A percentile compares a stretch with the other conserved stretches of the same genome.
Evolutionary conservation across 2,329 filamentous ascomycete species (phyloP).

Genomic region (Talaromyces sp.): DNA sequence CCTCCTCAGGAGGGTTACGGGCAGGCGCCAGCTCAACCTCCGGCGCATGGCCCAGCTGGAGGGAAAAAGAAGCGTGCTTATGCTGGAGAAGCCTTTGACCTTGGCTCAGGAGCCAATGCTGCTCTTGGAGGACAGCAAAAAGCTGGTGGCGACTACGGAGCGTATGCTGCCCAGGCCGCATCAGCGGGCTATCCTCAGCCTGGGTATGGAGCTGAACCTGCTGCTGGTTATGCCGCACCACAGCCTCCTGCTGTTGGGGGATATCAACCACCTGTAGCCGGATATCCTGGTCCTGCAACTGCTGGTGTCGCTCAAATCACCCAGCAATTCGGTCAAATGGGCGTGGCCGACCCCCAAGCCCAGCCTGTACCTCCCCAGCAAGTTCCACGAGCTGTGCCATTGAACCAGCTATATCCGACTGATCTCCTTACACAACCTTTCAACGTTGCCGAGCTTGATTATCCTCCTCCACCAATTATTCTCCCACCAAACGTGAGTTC

Average conservation of each 20-base stretch:
- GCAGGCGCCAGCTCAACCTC: slow-evolving; percentile 40
- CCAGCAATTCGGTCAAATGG: slow-evolving; percentile 79
- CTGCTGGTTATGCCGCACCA: slow-evolving; percentile 26
- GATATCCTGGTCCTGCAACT: slow-evolving; percentile 60
- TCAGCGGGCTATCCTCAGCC: slow-evolving; percentile 46
- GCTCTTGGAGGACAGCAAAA: slow-evolving; percentile 50
- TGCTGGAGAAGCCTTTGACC: slow-evolving; percentile 91
- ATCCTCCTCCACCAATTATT: slow-evolving; percentile 85
- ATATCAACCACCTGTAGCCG: slow-evolving; percentile 67
- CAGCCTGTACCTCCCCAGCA: slow-evolving; percentile 44
- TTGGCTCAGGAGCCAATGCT: slow-evolving; percentile 83
- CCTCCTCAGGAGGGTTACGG: slow-evolving; percentile 52
- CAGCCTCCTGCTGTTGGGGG: slow-evolving; percentile 49
- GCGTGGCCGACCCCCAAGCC: slow-evolving; percentile 59
- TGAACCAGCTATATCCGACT: slow-evolving; percentile 90
- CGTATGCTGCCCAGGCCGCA: slow-evolving; percentile 56
- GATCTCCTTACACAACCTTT: slow-evolving; percentile 92
- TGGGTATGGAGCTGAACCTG: slow-evolving; percentile 45
- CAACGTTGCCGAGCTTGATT: slow-evolving; percentile 87
- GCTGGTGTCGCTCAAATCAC: slow-evolving; percentile 70
- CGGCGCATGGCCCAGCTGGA: slow-evolving; percentile 36
- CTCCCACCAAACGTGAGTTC: slow-evolving; percentile 81
- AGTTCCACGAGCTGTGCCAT: slow-evolving; percentile 50
- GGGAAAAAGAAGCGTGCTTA: slow-evolving; percentile 84
- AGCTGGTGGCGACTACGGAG: slow-evolving; percentile 62